A percentile compares a stretch with the other conserved stretches of the same genome.
phyloP scores from a whole-genome alignment of 176 grass and related monocot species.

The Carex myosuroides region DNA sequence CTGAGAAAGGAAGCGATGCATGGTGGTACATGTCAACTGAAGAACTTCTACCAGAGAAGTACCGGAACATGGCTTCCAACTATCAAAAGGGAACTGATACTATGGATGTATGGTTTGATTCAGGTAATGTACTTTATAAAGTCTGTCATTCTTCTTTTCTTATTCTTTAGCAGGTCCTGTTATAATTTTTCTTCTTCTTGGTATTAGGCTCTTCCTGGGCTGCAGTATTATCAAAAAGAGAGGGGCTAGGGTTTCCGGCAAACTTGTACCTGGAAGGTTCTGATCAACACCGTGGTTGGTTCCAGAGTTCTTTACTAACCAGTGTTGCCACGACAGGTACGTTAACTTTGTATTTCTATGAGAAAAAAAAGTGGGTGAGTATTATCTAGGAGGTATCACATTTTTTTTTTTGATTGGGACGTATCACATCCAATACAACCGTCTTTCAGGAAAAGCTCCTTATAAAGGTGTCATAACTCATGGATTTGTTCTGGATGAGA shows the following conservation, averaged over 20 bases:
- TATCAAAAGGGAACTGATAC: constrained; percentile 98
- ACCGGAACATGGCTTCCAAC: constrained; percentile 57
- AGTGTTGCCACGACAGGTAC: constrained; percentile 93
- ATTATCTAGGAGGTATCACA: constrained; percentile 13
- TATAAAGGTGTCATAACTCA: constrained; percentile 92
- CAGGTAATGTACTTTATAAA: constrained; percentile 42
- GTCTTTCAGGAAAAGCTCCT: constrained; percentile 71
- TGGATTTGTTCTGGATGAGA: constrained; percentile 86
- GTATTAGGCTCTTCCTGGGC: constrained; percentile 88
- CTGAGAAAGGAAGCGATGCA: constrained; percentile 77
- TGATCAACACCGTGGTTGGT: constrained; percentile 98
- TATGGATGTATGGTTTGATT: constrained; percentile 99
- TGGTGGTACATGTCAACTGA: constrained; percentile 96
- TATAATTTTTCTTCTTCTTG: constrained; percentile 3
- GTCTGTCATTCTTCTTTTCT: background rate
- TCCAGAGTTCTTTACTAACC: constrained; percentile 91
- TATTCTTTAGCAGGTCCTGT: background rate
- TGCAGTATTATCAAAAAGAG: constrained; percentile 78
- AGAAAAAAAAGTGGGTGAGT: background rate
- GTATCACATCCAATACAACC: constrained; percentile 10
- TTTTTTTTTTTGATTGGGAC: background rate
- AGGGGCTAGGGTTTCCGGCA: constrained; percentile 65
- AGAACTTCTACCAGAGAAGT: constrained; percentile 87
- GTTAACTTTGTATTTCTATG: background rate
- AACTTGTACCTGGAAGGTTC: constrained; percentile 96